Evolutionary conservation across 495 filamentous ascomycete genomes (phyloP), one percentile per base, ranked within the genome.

Genomic region (Penicillium daleae): DNA sequence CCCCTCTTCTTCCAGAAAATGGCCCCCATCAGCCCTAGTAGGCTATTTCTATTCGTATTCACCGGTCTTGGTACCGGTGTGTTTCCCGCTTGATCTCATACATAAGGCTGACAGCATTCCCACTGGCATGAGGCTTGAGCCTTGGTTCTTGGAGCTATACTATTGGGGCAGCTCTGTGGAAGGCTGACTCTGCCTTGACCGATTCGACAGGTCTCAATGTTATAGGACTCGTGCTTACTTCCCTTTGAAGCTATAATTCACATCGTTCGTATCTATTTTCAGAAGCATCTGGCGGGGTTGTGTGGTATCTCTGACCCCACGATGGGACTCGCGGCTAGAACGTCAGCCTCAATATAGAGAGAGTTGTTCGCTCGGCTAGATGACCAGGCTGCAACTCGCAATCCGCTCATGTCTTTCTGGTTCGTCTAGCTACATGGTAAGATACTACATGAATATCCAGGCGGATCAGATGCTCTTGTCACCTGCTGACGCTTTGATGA

Each of bases 11-110:
- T 65, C 37, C 57, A 46, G 64, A 66, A 63, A 56, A 35, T 22
- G 19, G 24, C 50, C 59, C 63, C 59, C 52, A 51, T 63, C 60
- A 63, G 64, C 64, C 64, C 53, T 62, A 62, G 59, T 51, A 49
- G 56, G 56, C 46, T 29, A 17, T 10, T 8, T 17, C 54, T 52
- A n/a, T 15, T 55, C 31, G 40, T 22, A 46, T 51, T 44, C 40
- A 31, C 35, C 37, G 48, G 10, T 42, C 56, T 63, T 10, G 31
- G 27, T 22, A 33, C 22, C 27, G 40, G 40, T 7, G 42, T 19
- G 33, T 6, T 56, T 56, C 27, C 21, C 22, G n/a, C 8, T 21
- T 7, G 33, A 40, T 26, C 13, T 31, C 48, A 46, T 46, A 46
- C 40, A 46, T 46, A 22, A 46, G 40, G 21, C 40, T 19, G n/a